Evolutionary conservation across 1,139 yeast species (phyloP).

Genomic region (Hemisphaericaspora lyxosophila): DNA sequence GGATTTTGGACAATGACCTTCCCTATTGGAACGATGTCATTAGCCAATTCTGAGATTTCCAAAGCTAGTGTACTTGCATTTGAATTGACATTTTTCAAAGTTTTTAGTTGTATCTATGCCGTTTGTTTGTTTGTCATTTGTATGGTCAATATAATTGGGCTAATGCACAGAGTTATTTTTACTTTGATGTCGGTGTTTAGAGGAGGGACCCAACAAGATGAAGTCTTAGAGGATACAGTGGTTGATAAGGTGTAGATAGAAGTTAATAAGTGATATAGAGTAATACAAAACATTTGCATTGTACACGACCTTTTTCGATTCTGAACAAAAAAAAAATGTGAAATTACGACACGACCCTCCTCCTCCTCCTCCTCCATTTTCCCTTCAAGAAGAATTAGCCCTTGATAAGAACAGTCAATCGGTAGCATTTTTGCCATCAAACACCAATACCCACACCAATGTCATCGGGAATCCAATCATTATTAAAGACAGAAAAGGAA

Average conservation of each 20-base stretch:
- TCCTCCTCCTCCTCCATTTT: too few relatives aligned
- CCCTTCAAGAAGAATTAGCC: too few relatives aligned
- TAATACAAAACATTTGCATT: not conserved
- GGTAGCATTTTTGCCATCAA: too few relatives aligned
- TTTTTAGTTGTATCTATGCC: constrained; percentile 62
- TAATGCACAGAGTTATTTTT: not conserved
- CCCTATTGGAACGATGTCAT: constrained; percentile 81
- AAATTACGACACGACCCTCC: not conserved
- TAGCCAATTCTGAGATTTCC: constrained; percentile 56
- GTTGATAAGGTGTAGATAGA: not conserved
- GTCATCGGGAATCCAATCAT: constrained; percentile 41
- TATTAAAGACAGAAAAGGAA: constrained; percentile 80
- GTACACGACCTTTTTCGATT: not conserved
- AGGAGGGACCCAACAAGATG: not conserved
- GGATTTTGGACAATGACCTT: constrained; percentile 87
- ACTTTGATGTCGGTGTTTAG: not conserved
- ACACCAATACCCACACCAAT: constrained; percentile 12
- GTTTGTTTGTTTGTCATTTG: constrained; percentile 27
- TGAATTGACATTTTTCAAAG: constrained; percentile 47
- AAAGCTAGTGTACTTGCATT: constrained; percentile 26
- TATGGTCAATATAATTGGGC: constrained; percentile 10
- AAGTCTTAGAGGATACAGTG: not conserved
- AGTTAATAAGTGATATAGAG: not conserved
- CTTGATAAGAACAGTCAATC: too few relatives aligned
- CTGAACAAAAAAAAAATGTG: too few relatives aligned